Evolutionary conservation across 2,329 filamentous ascomycete genomes (phyloP).

Genomic region (Claviceps humidiphila): DNA sequence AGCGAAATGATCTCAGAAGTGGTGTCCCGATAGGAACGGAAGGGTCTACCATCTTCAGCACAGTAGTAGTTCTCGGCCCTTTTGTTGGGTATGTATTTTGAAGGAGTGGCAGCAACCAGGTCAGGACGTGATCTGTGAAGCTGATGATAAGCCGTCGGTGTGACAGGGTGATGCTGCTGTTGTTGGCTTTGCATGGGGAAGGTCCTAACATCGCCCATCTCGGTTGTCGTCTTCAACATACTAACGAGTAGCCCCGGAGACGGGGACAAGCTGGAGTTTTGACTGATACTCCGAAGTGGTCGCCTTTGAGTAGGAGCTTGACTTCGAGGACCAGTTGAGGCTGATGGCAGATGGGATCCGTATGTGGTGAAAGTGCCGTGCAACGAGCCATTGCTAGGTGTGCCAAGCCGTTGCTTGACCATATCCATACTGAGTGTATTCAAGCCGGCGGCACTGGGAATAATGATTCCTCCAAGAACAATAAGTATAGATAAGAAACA

Average conservation of each 20-base stretch:
- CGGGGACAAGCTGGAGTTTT: constrained; percentile 28
- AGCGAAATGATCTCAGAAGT: constrained; percentile 43
- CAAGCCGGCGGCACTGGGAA: neutral
- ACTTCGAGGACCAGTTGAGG: constrained; percentile 9
- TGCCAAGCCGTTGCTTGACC: constrained; percentile 16
- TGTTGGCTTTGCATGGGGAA: constrained; percentile 35
- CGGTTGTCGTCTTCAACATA: constrained; percentile 53
- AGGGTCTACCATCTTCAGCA: constrained; percentile 28
- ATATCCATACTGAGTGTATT: constrained; percentile 16
- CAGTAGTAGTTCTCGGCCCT: constrained; percentile 18
- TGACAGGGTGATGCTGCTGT: constrained; percentile 10
- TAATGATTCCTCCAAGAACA: neutral
- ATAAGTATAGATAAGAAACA: constrained; percentile 4
- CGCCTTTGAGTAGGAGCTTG: constrained; percentile 18
- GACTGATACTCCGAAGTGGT: constrained; percentile 30
- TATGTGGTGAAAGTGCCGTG: constrained; percentile 19
- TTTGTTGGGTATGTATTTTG: constrained; percentile 14
- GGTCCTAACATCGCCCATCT: constrained; percentile 50
- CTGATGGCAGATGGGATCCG: constrained; percentile 8
- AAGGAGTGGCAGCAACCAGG: constrained; percentile 16
- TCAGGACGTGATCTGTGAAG: constrained; percentile 16
- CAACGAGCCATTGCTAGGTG: constrained; percentile 28
- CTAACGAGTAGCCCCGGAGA: constrained; percentile 44
- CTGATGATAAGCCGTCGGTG: constrained; percentile 16
- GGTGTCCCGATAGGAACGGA: constrained; percentile 37